Percentiles rank a stretch among this genome's conserved stretches.
phyloP scores from a whole-genome alignment of 768 basidiomycete species.

The Ephemerocybe angulata region DNA sequence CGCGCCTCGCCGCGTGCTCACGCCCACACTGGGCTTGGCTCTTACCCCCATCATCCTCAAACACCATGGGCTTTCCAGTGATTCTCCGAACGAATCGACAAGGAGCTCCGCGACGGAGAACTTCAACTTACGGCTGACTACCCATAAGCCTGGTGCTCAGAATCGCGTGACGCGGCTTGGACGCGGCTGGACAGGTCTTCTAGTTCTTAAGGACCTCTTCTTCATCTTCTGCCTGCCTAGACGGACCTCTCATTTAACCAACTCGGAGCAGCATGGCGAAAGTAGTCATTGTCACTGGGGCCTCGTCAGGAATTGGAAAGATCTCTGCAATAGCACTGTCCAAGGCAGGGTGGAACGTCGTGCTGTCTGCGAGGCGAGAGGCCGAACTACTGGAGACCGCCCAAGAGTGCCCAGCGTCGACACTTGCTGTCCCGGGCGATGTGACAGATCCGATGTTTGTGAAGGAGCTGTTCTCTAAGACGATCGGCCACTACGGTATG shows the following conservation, averaged over 20 bases:
- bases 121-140: no score
- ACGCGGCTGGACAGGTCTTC: no score
- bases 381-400: slow-evolving; percentile 58
- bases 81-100: no score
- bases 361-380: slow-evolving; percentile 60
- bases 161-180: no score
- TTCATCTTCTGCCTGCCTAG: no score
- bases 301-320: slow-evolving; percentile 70
- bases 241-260: slow-evolving; percentile 1
- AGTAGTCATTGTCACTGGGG: slow-evolving; percentile 40
- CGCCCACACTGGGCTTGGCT: no score
- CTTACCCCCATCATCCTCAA: no score
- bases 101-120: no score
- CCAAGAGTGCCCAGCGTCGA: slow-evolving; percentile 35
- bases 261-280: slow-evolving; percentile 15
- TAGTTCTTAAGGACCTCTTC: neutral
- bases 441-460: slow-evolving; percentile 65
- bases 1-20: no score
- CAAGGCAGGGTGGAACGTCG: slow-evolving; percentile 63
- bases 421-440: slow-evolving; percentile 57
- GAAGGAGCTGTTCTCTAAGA: slow-evolving; percentile 51
- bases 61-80: no score
- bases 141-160: no score
- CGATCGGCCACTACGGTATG: slow-evolving; percentile 46
- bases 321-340: slow-evolving; percentile 66